A percentile compares a stretch with the other conserved stretches of the same genome.
Evolutionary conservation across 2,329 filamentous ascomycete species (phyloP).

Genomic region (Emydomyces testavorans): DNA sequence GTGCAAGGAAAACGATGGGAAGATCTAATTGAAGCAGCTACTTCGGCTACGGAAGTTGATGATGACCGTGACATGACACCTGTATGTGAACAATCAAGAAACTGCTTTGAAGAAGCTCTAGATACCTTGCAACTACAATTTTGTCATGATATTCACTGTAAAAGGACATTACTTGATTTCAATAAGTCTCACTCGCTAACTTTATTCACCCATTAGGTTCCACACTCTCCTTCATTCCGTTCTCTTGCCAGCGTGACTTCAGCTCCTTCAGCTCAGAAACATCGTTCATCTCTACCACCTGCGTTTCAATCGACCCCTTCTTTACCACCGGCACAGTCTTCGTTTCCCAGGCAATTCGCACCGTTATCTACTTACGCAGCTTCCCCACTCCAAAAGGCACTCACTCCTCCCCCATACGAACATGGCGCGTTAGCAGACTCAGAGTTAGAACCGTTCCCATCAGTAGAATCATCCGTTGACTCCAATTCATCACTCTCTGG

Average conservation of each 20-base stretch:
- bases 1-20: conserved; percentile 84
- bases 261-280: conserved; percentile 34
- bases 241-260: conserved; percentile 32
- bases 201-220: conserved; percentile 21
- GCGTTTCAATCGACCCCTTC: conserved; percentile 41
- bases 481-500: conserved; percentile 40
- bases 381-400: conserved; percentile 77
- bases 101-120: not conserved
- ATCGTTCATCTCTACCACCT: conserved; percentile 52
- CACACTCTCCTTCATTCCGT: conserved; percentile 32
- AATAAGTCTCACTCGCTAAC: not conserved
- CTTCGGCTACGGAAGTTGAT: conserved; percentile 80
- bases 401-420: conserved; percentile 68
- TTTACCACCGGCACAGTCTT: conserved; percentile 30
- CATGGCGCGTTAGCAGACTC: conserved; percentile 41
- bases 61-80: conserved; percentile 79
- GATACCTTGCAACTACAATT: no score
- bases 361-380: conserved; percentile 58
- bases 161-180: no score
- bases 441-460: conserved; percentile 69
- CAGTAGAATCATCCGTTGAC: conserved; percentile 69
- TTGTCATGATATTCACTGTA: not conserved
- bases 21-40: conserved; percentile 87
- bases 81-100: conserved; percentile 45
- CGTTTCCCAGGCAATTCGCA: conserved; percentile 34